A percentile compares a stretch with the other conserved stretches of the same genome.
These are phyloP conservation scores for Neoboletus magnificus DNA, from an alignment of 768 basidiomycete species.

Conservation along the genomic window DNA sequence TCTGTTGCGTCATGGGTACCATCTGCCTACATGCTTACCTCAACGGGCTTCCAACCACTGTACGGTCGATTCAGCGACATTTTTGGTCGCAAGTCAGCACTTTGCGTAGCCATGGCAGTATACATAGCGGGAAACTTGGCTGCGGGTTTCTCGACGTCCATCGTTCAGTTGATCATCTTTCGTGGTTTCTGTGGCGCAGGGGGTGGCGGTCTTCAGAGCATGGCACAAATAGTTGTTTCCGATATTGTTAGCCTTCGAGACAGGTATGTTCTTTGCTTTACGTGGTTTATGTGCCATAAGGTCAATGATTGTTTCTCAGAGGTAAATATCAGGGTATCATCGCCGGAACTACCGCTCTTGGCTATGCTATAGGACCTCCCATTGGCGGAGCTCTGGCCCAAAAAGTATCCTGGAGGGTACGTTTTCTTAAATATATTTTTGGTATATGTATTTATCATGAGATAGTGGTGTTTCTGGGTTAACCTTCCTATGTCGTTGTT, in stretches of 20 bases:
- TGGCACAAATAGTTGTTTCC: conserved; percentile 68
- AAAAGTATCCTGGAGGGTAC: conserved; percentile 59
- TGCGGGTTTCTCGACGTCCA: conserved; percentile 62
- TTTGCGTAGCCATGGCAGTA: conserved; percentile 55
- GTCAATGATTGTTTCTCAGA: conserved; percentile 27
- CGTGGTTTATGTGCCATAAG: not conserved
- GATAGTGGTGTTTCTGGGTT: conserved; percentile 74
- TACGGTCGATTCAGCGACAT: conserved; percentile 66
- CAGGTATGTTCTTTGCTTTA: conserved; percentile 36
- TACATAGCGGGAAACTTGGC: conserved; percentile 66
- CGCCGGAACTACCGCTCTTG: conserved; percentile 50
- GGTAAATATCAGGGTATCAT: conserved; percentile 80
- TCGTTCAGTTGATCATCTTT: conserved; percentile 66
- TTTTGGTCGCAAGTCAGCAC: conserved; percentile 60
- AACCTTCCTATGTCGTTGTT: conserved; percentile 56
- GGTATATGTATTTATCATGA: not conserved
- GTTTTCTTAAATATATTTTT: conserved; percentile 14
- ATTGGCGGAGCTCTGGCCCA: conserved; percentile 65
- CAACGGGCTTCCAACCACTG: conserved; percentile 38
- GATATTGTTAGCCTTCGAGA: conserved; percentile 72
- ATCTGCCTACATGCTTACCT: conserved; percentile 66
- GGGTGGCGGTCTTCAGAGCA: conserved; percentile 66
- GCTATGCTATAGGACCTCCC: conserved; percentile 65
- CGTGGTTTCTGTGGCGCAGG: conserved; percentile 68
- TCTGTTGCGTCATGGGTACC: conserved; percentile 60